Percentiles rank a stretch among this genome's conserved stretches.
phyloP scores from a whole-genome alignment of 805 yeast genomes.

The Metschnikowia reukaufii region DNA sequence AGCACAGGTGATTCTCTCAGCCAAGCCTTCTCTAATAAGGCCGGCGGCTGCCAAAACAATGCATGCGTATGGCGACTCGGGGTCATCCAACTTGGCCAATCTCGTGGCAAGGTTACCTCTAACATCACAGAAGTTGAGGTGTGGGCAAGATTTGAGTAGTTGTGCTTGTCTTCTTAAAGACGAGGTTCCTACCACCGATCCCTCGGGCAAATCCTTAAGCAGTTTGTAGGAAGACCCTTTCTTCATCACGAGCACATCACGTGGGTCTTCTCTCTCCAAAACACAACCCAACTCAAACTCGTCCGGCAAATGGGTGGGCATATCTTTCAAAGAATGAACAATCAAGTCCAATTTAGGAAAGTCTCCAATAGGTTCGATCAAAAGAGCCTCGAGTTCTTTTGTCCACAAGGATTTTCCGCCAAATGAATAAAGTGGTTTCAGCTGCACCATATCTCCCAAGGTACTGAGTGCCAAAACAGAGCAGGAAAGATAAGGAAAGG shows the following conservation, averaged over 20 bases:
- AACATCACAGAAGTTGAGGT: conserved; percentile 74
- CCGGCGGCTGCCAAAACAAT: conserved; percentile 93
- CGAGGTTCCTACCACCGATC: conserved; percentile 90
- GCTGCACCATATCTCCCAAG: conserved; percentile 85
- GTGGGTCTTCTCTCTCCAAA: conserved; percentile 83
- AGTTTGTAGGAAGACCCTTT: conserved; percentile 59
- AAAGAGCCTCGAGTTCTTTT: conserved; percentile 80
- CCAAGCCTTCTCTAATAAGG: conserved; percentile 67
- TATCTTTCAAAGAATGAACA: conserved; percentile 91
- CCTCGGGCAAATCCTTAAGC: conserved; percentile 75
- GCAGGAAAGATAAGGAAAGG: conserved; percentile 66
- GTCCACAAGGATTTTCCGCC: conserved; percentile 98
- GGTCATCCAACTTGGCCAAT: conserved; percentile 73
- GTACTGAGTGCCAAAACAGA: conserved; percentile 80
- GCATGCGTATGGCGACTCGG: conserved; percentile 63
- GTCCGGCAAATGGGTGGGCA: conserved; percentile 88
- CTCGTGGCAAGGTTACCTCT: conserved; percentile 83
- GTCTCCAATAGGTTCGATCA: conserved; percentile 60
- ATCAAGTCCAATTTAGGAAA: conserved; percentile 77
- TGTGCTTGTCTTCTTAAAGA: conserved; percentile 94
- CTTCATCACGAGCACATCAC: conserved; percentile 86
- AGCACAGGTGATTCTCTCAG: conserved; percentile 70
- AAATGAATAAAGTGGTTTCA: conserved; percentile 84
- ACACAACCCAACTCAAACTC: conserved; percentile 89
- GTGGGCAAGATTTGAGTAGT: conserved; percentile 73